Percentiles rank a stretch among this genome's conserved stretches.
Evolutionary conservation across 805 yeast species (phyloP).

Genomic region (Cyberlindnera bimundalis): DNA sequence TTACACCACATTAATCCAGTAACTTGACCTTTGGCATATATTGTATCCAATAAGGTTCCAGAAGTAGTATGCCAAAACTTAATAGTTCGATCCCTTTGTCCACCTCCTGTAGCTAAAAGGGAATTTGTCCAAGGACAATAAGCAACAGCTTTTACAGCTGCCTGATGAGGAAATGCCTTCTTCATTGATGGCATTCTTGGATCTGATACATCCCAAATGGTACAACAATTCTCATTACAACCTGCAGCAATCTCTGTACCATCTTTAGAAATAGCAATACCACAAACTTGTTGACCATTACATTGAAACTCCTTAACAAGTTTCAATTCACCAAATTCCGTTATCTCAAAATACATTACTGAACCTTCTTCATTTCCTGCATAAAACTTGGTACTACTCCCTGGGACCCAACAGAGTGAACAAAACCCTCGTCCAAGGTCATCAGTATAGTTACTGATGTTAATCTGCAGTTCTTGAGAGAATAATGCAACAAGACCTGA

Average conservation of each 20-base stretch:
- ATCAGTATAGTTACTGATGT: slow-evolving; percentile 23
- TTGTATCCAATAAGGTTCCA: slow-evolving; percentile 63
- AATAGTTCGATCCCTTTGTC: slow-evolving; percentile 74
- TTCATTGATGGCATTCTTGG: slow-evolving; percentile 39
- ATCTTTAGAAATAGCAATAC: slow-evolving; percentile 56
- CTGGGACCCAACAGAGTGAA: slow-evolving; percentile 58
- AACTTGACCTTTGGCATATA: slow-evolving; percentile 65
- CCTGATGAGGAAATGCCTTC: slow-evolving; percentile 59
- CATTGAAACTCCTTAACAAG: slow-evolving; percentile 36
- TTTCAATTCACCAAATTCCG: slow-evolving; percentile 16
- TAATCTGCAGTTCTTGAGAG: slow-evolving; percentile 30
- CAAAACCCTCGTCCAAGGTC: slow-evolving; percentile 42
- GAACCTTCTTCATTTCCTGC: slow-evolving; percentile 68
- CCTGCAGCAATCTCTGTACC: slow-evolving; percentile 68
- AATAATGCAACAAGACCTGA: slow-evolving; percentile 50
- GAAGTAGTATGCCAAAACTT: slow-evolving; percentile 83
- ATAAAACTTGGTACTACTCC: slow-evolving; percentile 36
- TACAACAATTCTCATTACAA: slow-evolving; percentile 77
- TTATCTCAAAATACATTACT: slow-evolving; percentile 39
- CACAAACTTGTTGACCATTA: slow-evolving; percentile 60
- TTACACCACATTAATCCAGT: slow-evolving; percentile 79
- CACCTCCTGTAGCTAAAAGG: slow-evolving; percentile 87
- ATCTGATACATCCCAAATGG: slow-evolving; percentile 65
- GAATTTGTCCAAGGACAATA: slow-evolving; percentile 89
- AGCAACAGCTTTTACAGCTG: slow-evolving; percentile 88